Base-by-base conservation (phyloP, 345 rosid genomes). In the Cardamine chenopodiifolia region DNA sequence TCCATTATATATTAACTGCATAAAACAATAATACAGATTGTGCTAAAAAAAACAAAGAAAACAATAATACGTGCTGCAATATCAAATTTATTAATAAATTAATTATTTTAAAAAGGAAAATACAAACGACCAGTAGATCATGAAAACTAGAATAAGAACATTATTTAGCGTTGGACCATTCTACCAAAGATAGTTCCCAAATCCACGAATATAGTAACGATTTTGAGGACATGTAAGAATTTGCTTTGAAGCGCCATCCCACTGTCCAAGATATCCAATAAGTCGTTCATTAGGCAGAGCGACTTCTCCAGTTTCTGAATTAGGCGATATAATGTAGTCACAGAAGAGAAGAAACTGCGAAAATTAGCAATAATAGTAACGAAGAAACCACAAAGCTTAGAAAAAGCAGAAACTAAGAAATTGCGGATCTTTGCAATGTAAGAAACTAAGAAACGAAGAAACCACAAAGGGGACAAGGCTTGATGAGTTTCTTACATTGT, bases 381-480 rank as follows among this genome's bases (percentile, higher is more conserved):
- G 4, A 70, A 32, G 55, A 45, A 57, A 9, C 15, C 17, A 7
- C 74, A 58, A 44, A 70, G 48, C 25, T 3, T 70, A 15, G 45
- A 31, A 31, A 31, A 31, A 31, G 2, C 34, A 31, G 34, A 1
- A 29, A 29, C 1, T 5, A 20, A 50, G 29, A 50, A 50, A 0
- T 11, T 20, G 15, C 55, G 55, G 15, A 50, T 7, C 15, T 50
- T 50, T 8, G 28, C n/a, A n/a, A n/a, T n/a, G n/a, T n/a, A n/a
- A n/a, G n/a, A n/a, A n/a, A n/a, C n/a, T n/a, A n/a, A n/a, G n/a
- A n/a, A n/a, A n/a, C n/a, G n/a, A n/a, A n/a, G n/a, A n/a, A n/a
- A n/a, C n/a, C n/a, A n/a, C n/a, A n/a, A 13, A 2, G 2, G 17
- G 26, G 58, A 40, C 13, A 52, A 53, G 31, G 17, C 57, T 53